phyloP scores from a whole-genome alignment of 2,329 filamentous ascomycete genomes.

The Aspergillus chevalieri region DNA sequence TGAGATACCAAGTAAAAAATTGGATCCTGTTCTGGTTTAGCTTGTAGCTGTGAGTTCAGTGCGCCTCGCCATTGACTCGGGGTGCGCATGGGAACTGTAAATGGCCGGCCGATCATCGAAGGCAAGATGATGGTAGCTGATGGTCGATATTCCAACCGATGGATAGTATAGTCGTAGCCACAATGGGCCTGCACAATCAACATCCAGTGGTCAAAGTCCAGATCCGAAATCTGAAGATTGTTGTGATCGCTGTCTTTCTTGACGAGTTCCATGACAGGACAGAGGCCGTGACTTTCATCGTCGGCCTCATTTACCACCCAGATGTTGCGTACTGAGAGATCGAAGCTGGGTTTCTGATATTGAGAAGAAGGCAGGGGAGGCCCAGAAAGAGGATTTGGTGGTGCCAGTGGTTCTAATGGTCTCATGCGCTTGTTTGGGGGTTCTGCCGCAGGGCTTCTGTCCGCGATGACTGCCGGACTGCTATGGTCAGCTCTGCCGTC shows the following conservation, averaged over 20 bases:
- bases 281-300: not conserved
- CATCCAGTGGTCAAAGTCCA: slow-evolving; percentile 4
- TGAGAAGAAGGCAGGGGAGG: not conserved
- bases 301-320: slow-evolving; percentile 4
- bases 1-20: slow-evolving; percentile 1
- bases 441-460: not conserved
- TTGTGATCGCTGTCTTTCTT: not conserved
- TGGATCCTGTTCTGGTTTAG: not conserved
- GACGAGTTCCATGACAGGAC: slow-evolving; percentile 1
- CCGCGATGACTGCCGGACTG: not conserved
- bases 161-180: slow-evolving; percentile 1
- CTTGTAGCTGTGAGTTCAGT: not conserved
- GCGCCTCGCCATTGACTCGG: slow-evolving; percentile 4
- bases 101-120: not conserved
- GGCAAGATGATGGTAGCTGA: not conserved
- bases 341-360: not conserved
- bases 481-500: not conserved
- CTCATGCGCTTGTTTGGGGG: slow-evolving; percentile 1
- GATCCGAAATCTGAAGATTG: not conserved
- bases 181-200: slow-evolving; percentile 1
- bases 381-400: not conserved
- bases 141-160: slow-evolving; percentile 4
- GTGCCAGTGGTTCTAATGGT: not conserved
- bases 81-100: slow-evolving; percentile 2
- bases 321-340: slow-evolving; percentile 1